These are phyloP conservation scores for Vaccinium corymbosum DNA, from an alignment of 148 eudicot species.

Conservation along the genomic window DNA sequence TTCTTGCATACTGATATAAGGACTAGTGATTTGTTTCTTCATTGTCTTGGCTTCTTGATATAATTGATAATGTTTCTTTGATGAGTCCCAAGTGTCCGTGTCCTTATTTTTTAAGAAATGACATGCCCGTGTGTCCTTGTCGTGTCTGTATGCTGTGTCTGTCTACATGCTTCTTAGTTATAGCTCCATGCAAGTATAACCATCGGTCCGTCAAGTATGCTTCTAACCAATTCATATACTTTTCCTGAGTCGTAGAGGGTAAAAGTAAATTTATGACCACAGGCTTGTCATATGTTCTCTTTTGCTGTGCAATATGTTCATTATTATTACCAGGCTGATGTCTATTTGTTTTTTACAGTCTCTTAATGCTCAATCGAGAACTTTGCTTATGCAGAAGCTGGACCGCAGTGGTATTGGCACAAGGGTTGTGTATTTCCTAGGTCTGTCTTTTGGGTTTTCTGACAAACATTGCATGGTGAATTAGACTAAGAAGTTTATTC, in stretches of 20 bases:
- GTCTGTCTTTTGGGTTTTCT: not conserved
- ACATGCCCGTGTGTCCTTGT: not conserved
- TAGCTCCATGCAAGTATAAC: not conserved
- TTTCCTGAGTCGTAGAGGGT: not conserved
- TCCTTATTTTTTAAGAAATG: not conserved
- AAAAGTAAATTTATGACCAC: not conserved
- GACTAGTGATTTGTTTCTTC: not conserved
- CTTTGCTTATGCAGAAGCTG: constrained; percentile 84
- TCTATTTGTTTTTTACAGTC: constrained; percentile 42
- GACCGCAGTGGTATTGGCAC: constrained; percentile 87
- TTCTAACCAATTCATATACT: not conserved
- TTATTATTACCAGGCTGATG: not conserved
- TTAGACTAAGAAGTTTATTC: not conserved
- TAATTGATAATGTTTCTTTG: not conserved
- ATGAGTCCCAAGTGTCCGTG: not conserved
- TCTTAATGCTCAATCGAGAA: constrained; percentile 92
- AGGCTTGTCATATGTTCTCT: not conserved
- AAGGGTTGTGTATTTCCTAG: constrained; percentile 39
- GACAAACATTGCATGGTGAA: not conserved
- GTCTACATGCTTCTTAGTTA: not conserved
- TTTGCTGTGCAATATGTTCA: not conserved
- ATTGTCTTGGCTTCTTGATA: not conserved
- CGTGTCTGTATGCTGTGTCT: not conserved
- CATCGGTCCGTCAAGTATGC: not conserved
- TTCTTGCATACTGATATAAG: not conserved